Evolutionary conservation across 2,329 filamentous ascomycete species (phyloP).

Genomic region (Cercospora citrullina): DNA sequence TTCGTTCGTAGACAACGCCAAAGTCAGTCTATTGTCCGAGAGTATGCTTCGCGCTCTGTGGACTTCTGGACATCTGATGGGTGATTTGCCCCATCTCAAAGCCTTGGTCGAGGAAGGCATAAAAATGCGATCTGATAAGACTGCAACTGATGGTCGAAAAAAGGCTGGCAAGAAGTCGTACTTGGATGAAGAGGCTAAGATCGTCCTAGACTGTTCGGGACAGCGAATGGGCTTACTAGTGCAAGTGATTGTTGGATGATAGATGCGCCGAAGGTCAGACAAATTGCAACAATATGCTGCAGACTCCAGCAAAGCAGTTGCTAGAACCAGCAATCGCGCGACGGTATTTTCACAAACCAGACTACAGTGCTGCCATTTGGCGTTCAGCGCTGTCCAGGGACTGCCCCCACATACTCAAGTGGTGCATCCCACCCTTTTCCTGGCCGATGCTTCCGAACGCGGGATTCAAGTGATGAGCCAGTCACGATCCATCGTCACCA

Average conservation of each 20-base stretch:
- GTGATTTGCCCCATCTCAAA: constrained; percentile 13
- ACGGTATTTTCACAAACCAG: neutral
- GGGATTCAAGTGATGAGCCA: neutral
- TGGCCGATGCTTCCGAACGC: constrained; percentile 6
- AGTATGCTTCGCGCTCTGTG: constrained; percentile 58
- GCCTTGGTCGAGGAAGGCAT: constrained; percentile 56
- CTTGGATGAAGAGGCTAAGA: constrained; percentile 42
- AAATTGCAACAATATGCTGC: neutral
- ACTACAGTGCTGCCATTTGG: neutral
- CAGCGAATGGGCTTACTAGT: constrained; percentile 31
- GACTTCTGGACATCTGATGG: constrained; percentile 33
- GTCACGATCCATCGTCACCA: constrained; percentile 13
- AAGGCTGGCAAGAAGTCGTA: constrained; percentile 41
- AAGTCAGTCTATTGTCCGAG: constrained; percentile 69
- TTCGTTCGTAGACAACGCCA: constrained; percentile 67
- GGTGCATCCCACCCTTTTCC: constrained; percentile 9
- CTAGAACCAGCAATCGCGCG: neutral
- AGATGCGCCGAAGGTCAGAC: neutral
- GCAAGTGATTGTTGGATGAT: constrained; percentile 14
- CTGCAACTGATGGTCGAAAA: constrained; percentile 47
- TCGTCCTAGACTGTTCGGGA: constrained; percentile 38
- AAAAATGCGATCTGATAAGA: constrained; percentile 49
- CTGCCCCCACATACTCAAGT: neutral
- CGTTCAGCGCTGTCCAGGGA: neutral
- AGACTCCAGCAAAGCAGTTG: neutral